Evolutionary conservation across 768 basidiomycete genomes (phyloP).

Genomic region (Suillus weaverae): DNA sequence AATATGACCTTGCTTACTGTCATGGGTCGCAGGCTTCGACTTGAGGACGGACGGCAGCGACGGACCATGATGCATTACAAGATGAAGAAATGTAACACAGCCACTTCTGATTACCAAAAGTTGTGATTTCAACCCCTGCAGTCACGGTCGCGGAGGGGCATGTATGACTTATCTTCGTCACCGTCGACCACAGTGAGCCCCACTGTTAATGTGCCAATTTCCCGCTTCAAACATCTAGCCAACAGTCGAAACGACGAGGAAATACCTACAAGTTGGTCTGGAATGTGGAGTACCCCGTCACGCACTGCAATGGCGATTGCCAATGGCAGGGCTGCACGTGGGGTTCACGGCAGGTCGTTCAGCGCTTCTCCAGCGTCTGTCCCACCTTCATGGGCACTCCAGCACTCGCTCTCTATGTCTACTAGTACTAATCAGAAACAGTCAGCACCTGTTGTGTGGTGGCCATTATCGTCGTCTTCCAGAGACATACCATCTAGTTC

Average conservation of each 20-base stretch:
- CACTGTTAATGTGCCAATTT: not conserved
- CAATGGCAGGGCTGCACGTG: conserved; percentile 8
- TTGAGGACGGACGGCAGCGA: conserved; percentile 35
- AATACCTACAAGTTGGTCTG: not conserved
- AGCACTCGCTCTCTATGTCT: conserved; percentile 2
- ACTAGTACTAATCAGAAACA: not conserved
- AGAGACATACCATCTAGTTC: not conserved
- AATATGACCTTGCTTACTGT: conserved; percentile 20
- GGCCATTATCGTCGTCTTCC: conserved; percentile 4
- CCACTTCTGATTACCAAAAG: not conserved
- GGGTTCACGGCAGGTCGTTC: conserved; percentile 3
- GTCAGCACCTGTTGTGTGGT: conserved; percentile 6
- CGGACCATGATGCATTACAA: conserved; percentile 23
- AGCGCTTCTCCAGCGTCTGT: conserved; percentile 3
- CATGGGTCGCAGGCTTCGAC: conserved; percentile 33
- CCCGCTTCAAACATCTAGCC: not conserved
- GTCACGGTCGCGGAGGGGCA: not conserved
- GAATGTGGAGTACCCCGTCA: not conserved
- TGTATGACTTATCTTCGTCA: not conserved
- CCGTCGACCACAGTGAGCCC: not conserved
- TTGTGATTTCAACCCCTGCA: not conserved
- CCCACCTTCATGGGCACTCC: conserved; percentile 3
- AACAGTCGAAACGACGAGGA: not conserved
- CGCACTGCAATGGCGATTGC: not conserved
- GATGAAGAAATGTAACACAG: not conserved